Base-by-base conservation (phyloP, 2,329 filamentous ascomycete genomes). In the Helotiales sp. region DNA sequence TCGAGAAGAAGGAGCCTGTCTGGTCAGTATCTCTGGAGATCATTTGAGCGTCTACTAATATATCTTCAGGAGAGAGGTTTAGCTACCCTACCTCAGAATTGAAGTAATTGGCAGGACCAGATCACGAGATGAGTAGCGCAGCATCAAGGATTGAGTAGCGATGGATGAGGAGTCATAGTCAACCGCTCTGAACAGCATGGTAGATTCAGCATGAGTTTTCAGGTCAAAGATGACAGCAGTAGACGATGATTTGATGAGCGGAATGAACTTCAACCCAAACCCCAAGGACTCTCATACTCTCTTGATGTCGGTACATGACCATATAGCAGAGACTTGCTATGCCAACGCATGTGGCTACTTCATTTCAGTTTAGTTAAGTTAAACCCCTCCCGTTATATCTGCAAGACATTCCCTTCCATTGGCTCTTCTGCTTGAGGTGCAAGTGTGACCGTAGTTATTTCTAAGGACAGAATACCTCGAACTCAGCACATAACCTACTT, bases 1-100 rank as follows among this genome's bases (percentile, higher is more conserved):
- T 60, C 40, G 67, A 71, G 51, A 66, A 59, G 47, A 51, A 50
- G 22, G 63, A 70, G 31, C 68, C 65, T 24, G 55, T 50, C 10
- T 70, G 67, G 64, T 61, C 17, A 19, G 36, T 22, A 22, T 9
- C n/a, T 19, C 5, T 6, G n/a, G 6, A 40, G 17, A 8, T 22
- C n/a, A 40, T 22, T 19, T 40, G 24, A 22, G 4, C 8, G 6
- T 19, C 24, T 3, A 40, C 36, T 8, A 8, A 38, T 38, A 15
- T 40, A 19, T 22, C n/a, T 22, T 22, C n/a, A 40, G 36, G 36
- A 40, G 36, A 40, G 36, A 17, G 3, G 36, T 40, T 40, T 40
- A 40, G 17, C 36, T 5, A 40, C 5, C 1, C 2, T 22, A 22
- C 6, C 9, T 10, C 24, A 9, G 36, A 22, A 7, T 9, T 22